Base-by-base conservation (phyloP, 108 stramenopile species). In the Cyclotella atomus region DNA sequence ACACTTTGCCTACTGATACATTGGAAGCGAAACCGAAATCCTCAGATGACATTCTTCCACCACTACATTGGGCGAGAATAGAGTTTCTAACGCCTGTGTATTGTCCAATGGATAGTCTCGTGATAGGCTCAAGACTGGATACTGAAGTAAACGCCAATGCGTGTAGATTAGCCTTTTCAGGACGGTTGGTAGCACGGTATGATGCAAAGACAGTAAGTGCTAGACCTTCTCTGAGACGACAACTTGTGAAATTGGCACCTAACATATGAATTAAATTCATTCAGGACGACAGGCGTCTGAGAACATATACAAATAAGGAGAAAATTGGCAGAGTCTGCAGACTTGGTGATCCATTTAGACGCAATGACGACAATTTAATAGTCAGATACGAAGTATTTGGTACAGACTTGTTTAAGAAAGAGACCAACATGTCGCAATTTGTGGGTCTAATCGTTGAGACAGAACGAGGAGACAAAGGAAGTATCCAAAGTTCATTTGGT, bases 91-190 rank as follows among this genome's bases (percentile, higher is more conserved):
- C 84, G 17, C 96, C 96, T 16, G 86, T 98, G 0, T 85, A 93
- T 65, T 96, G 95, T 71, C 98, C 95, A 8, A 65, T 85, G 44
- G 84, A 93, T 71, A 85, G 85, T 45, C 73, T 95, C 29, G 83
- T 98, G 0, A 98, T 98, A 77, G 98, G 96, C 27, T 97, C 96
- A 9, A 82, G 96, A 29, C 79, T 98, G 53, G 98, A 98, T 73
- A 64, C 82, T 20, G 91, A 86, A 62, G 83, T 83, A 2, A 82
- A 91, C 41, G 83, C 68, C 50, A 88, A 79, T 71, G 82, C 92
- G 28, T 98, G 97, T 73, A 90, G 97, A 34, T 68, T 98, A 16
- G 94, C 97, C 8, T 98, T 97, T 86, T 91, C 92, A 30, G 97
- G 97, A 29, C 89, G 91, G 17, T 73, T 97, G 53, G 79, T 93